A percentile compares a stretch with the other conserved stretches of the same genome.
These are phyloP conservation scores for Paralagenidium karlingii DNA, from an alignment of 352 stramenopile genomes.

Conservation along the genomic window DNA sequence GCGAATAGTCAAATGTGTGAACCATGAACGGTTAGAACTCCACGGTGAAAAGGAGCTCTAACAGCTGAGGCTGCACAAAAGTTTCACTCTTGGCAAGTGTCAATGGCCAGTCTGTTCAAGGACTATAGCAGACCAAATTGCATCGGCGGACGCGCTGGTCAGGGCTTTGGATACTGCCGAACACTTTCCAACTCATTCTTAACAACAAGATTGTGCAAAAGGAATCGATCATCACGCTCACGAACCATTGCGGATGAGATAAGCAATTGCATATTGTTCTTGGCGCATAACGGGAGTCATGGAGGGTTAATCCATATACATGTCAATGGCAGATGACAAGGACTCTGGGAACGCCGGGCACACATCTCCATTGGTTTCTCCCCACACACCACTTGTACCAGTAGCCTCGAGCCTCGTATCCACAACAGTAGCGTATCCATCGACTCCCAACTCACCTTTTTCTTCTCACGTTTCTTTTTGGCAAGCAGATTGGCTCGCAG, in stretches of 20 bases:
- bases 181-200: too few relatives aligned
- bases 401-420: too few relatives aligned
- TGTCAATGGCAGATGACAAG: slow-evolving; percentile 70
- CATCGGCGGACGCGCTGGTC: slow-evolving; percentile 34
- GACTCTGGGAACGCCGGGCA: slow-evolving; percentile 74
- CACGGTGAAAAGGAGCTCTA: slow-evolving; percentile 51
- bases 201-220: too few relatives aligned
- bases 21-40: slow-evolving; percentile 82
- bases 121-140: slow-evolving; percentile 82
- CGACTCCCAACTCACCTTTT: slow-evolving; percentile 61
- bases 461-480: slow-evolving; percentile 86
- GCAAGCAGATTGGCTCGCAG: slow-evolving; percentile 55
- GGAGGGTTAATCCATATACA: slow-evolving; percentile 85
- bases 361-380: background rate
- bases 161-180: too few relatives aligned
- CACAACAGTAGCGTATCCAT: slow-evolving; percentile 8
- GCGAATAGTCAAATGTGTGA: slow-evolving; percentile 42
- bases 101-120: slow-evolving; percentile 91
- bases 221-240: too few relatives aligned
- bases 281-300: slow-evolving; percentile 80
- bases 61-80: slow-evolving; percentile 89
- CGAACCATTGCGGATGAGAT: slow-evolving; percentile 54
- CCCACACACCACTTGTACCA: background rate
- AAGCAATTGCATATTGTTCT: slow-evolving; percentile 37
- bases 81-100: slow-evolving; percentile 63